Percentiles rank a stretch among this genome's conserved stretches.
phyloP scores from a whole-genome alignment of 192 early-diverging fungal genomes.

The Funneliformis mosseae region DNA sequence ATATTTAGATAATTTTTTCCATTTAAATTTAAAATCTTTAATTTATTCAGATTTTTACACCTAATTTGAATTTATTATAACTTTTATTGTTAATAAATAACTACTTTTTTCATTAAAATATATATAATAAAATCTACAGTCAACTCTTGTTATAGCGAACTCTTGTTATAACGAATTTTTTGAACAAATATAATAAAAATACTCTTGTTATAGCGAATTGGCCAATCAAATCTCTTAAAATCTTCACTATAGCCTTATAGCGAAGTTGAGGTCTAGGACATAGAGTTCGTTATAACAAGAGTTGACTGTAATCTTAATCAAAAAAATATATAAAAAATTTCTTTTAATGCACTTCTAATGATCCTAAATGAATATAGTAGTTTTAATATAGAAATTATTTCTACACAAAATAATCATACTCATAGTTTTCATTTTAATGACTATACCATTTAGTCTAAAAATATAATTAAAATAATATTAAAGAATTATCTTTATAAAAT shows the following conservation, averaged over 20 bases:
- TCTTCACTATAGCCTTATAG: too few species aligned
- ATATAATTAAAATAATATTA: constrained; percentile 17
- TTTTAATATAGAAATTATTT: constrained; percentile 1
- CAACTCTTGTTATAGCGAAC: too few species aligned
- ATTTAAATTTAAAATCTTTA: background rate
- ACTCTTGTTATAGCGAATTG: too few species aligned
- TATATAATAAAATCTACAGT: too few species aligned
- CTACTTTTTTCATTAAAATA: constrained; percentile 15
- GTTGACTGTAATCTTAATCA: too few species aligned
- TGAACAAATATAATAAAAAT: too few species aligned
- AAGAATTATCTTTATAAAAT: background rate
- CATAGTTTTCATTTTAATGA: background rate
- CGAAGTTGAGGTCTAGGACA: too few species aligned
- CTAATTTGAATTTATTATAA: background rate
- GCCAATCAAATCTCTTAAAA: too few species aligned
- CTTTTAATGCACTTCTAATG: background rate
- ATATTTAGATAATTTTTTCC: background rate
- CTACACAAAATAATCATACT: background rate
- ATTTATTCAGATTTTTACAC: background rate
- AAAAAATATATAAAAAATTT: constrained; percentile 11
- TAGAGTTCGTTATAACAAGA: too few species aligned
- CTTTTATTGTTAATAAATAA: background rate
- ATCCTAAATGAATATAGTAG: constrained; percentile 6
- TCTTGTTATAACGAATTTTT: too few species aligned
- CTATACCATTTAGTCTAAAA: background rate